Percentiles rank a stretch among this genome's conserved stretches.
These are phyloP conservation scores for Lactuca saligna DNA, from an alignment of 129 eudicot species.

Conservation along the genomic window DNA sequence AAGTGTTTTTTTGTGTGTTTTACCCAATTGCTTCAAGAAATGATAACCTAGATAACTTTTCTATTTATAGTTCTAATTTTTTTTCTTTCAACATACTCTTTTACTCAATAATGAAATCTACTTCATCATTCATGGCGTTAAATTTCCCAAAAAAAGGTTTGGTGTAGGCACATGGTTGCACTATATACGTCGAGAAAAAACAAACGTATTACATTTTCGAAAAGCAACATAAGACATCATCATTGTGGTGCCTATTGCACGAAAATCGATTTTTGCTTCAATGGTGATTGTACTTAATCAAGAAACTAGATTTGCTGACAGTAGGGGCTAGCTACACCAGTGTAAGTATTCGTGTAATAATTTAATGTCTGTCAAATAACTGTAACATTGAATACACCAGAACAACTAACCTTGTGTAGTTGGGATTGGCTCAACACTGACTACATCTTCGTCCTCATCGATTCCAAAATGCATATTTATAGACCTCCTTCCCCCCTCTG, in stretches of 20 bases:
- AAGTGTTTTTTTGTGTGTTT: no score
- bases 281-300: constrained; percentile 12
- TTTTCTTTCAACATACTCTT: no score
- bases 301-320: constrained; percentile 6
- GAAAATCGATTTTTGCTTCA: background rate
- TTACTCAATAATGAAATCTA: no score
- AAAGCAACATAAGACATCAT: background rate
- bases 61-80: no score
- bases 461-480: constrained; percentile 31
- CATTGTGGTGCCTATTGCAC: background rate
- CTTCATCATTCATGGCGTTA: background rate
- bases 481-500: constrained; percentile 26
- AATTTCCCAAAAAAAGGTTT: background rate
- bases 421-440: constrained; percentile 35
- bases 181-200: background rate
- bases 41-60: no score
- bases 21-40: no score
- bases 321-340: constrained; percentile 21
- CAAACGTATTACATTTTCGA: background rate
- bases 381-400: constrained; percentile 40
- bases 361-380: constrained; percentile 31
- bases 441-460: constrained; percentile 16
- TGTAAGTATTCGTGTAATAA: constrained; percentile 20
- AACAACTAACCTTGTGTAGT: constrained; percentile 35
- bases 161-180: background rate